Evolutionary conservation across 2,329 filamentous ascomycete genomes (phyloP).

Genomic region (Tolypocladium nubicola): DNA sequence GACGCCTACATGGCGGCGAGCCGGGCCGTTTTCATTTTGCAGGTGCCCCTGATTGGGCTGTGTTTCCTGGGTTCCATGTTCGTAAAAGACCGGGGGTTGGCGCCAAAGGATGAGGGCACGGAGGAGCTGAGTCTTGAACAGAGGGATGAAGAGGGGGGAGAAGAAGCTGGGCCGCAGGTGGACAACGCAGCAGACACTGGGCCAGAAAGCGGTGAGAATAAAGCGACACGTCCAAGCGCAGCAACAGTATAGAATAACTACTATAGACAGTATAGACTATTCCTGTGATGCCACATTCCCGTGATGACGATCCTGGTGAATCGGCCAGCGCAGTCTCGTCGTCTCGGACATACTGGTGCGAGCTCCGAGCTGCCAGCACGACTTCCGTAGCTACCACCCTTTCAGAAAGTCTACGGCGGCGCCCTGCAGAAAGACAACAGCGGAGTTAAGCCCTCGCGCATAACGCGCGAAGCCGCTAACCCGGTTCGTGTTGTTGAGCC

Average conservation of each 20-base stretch:
- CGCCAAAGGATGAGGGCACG: conserved; percentile 7
- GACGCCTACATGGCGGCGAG: conserved; percentile 41
- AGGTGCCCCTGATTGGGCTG: conserved; percentile 31
- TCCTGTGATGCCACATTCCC: background rate
- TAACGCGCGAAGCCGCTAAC: background rate
- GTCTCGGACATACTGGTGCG: background rate
- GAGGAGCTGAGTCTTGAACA: background rate
- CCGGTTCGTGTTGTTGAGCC: conserved; percentile 1
- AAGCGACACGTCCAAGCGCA: background rate
- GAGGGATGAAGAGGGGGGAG: background rate
- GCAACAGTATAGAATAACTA: background rate
- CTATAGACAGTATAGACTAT: background rate
- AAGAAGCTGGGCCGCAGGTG: too few species aligned
- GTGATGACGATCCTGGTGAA: background rate
- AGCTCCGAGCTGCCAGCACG: background rate
- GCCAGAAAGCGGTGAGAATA: background rate
- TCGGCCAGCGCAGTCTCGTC: background rate
- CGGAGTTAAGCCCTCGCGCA: background rate
- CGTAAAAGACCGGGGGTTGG: conserved; percentile 39
- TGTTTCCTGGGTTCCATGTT: conserved; percentile 19
- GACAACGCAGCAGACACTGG: background rate
- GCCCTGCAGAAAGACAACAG: background rate
- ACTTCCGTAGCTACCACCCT: too few species aligned
- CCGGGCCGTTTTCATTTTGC: conserved; percentile 44
- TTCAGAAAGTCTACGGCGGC: too few species aligned